Evolutionary conservation across 2,329 filamentous ascomycete genomes (phyloP).

Genomic region (Escovopsis sp.): DNA sequence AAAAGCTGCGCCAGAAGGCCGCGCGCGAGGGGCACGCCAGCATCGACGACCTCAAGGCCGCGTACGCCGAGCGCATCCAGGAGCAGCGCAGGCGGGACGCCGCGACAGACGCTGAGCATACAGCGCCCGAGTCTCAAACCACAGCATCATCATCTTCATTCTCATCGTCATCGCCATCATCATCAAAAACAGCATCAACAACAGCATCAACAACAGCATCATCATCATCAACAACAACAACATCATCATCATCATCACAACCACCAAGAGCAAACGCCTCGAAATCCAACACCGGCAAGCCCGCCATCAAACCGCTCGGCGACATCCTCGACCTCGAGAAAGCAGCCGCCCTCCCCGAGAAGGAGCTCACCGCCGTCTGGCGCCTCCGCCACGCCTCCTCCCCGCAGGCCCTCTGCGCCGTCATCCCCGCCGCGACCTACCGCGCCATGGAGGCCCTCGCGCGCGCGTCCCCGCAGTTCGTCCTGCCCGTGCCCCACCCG

Average conservation of each 20-base stretch:
- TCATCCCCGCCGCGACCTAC: slow-evolving; percentile 63
- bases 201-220: slow-evolving; percentile 14
- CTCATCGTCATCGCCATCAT: too few relatives aligned
- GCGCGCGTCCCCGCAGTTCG: slow-evolving; percentile 68
- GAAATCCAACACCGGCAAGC: slow-evolving; percentile 12
- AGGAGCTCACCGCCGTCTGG: slow-evolving; percentile 83
- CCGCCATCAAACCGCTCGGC: slow-evolving; percentile 31
- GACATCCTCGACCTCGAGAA: slow-evolving; percentile 65
- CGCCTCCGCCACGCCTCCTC: slow-evolving; percentile 68
- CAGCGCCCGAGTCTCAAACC: slow-evolving; percentile 14
- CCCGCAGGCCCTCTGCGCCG: slow-evolving; percentile 66
- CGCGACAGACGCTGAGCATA: slow-evolving; percentile 22
- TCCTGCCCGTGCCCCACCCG: slow-evolving; percentile 66
- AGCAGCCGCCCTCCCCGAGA: slow-evolving; percentile 52
- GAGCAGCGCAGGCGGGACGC: slow-evolving; percentile 53
- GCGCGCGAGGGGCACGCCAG: slow-evolving; percentile 54
- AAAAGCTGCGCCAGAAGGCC: slow-evolving; percentile 74
- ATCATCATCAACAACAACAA: slow-evolving; percentile 4
- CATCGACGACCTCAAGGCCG: slow-evolving; percentile 63
- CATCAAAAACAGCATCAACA: slow-evolving; percentile 12
- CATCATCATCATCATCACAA: slow-evolving; percentile 4
- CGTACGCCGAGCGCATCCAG: slow-evolving; percentile 73
- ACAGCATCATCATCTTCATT: too few relatives aligned
- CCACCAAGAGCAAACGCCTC: slow-evolving; percentile 5
- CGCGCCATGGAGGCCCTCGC: slow-evolving; percentile 55